Evolutionary conservation across 345 rosid genomes (phyloP).

Genomic region (Acer negundo): DNA sequence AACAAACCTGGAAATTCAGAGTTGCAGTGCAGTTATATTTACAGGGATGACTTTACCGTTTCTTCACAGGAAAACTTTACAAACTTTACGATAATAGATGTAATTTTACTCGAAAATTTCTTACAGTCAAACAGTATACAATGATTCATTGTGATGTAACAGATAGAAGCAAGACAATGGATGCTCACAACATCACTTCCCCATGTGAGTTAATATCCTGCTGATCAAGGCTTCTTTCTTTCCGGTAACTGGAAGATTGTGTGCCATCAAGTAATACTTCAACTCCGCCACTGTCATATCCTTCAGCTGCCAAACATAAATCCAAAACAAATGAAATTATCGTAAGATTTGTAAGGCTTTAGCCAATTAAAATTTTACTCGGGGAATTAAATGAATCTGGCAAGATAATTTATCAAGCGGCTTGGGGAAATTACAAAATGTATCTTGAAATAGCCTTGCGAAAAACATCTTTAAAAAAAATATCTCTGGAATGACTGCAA

Average conservation of each 20-base stretch:
- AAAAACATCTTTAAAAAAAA: not conserved
- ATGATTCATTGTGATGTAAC: not conserved
- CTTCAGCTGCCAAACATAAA: conserved; percentile 58
- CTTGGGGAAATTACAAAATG: not conserved
- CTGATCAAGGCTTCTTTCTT: conserved; percentile 76
- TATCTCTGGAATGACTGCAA: not conserved
- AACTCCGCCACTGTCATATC: conserved; percentile 72
- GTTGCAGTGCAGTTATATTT: not conserved
- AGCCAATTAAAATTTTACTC: not conserved
- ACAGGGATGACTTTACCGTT: not conserved
- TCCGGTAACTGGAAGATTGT: conserved; percentile 62
- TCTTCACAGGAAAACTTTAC: not conserved
- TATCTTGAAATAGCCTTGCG: not conserved
- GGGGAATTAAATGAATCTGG: not conserved
- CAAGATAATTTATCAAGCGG: not conserved
- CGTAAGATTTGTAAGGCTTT: not conserved
- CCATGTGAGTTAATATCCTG: conserved; percentile 75
- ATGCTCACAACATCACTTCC: conserved; percentile 38
- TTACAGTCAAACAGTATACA: not conserved
- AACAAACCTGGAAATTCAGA: not conserved
- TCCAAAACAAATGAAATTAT: conserved; percentile 1
- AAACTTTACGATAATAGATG: too few species aligned
- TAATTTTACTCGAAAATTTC: not conserved
- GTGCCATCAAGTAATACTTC: conserved; percentile 67
- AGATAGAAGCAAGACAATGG: not conserved